These are phyloP conservation scores for Lactarius sanguifluus DNA, from an alignment of 768 basidiomycete species.

Conservation along the genomic window DNA sequence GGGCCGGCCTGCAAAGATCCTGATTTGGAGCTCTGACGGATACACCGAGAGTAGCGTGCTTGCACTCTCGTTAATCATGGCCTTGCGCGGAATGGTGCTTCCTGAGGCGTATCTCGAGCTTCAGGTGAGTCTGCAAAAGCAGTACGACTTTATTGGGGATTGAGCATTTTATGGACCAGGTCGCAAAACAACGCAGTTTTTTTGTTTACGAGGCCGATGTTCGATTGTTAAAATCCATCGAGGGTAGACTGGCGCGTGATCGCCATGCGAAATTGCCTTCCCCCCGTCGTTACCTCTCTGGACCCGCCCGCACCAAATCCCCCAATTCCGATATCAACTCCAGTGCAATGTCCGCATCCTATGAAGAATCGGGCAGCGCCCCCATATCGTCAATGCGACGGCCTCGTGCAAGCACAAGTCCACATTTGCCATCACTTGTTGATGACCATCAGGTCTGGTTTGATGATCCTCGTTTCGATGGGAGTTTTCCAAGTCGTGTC, in stretches of 20 bases:
- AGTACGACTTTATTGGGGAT: not conserved
- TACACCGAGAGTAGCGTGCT: constrained; percentile 92
- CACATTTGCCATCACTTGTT: constrained; percentile 60
- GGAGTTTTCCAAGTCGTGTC: constrained; percentile 92
- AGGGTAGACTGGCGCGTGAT: constrained; percentile 46
- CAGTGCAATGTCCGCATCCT: constrained; percentile 36
- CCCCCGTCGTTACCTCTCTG: constrained; percentile 20
- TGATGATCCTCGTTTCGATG: constrained; percentile 89
- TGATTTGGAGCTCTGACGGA: constrained; percentile 82
- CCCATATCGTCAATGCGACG: constrained; percentile 37
- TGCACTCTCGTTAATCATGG: constrained; percentile 87
- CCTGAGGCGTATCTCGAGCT: constrained; percentile 93
- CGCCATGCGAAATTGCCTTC: constrained; percentile 25
- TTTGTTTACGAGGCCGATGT: constrained; percentile 89
- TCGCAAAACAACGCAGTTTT: constrained; percentile 75
- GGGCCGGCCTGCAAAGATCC: constrained; percentile 61
- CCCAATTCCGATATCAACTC: constrained; percentile 25
- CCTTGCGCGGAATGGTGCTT: constrained; percentile 57
- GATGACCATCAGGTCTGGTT: constrained; percentile 92
- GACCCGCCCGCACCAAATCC: constrained; percentile 9
- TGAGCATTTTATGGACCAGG: constrained; percentile 30
- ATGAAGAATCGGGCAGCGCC: constrained; percentile 26
- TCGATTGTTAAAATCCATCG: constrained; percentile 67
- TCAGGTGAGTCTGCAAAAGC: constrained; percentile 46
- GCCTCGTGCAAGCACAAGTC: constrained; percentile 70